Evolutionary conservation across 176 grass and related monocot species (phyloP), one percentile per base, ranked within the genome.

Genomic region (Rhynchospora breviuscula): DNA sequence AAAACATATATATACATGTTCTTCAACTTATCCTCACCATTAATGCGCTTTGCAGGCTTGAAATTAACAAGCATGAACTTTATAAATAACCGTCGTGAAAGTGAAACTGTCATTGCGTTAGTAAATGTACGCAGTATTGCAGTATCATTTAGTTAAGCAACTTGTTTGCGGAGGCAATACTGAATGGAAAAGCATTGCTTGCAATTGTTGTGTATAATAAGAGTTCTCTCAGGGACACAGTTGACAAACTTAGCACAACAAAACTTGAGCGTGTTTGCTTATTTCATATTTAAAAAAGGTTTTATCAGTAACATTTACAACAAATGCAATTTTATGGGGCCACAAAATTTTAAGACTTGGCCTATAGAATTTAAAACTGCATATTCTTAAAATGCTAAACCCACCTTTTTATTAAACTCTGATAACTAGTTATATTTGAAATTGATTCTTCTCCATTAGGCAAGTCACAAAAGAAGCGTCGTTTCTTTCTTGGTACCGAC

Each of bases 351-450:
- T 29, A 12, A 78, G 51, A 29, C 48, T 53, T 57, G 73, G 51
- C 12, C 3, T 5, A 6, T 51, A 33, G 6, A 78, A 31, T 18
- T 57, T 33, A 23, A 57, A 33, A 35, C 22, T 13, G 51, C 23
- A 57, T 47, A 44, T 46, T 21, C 4, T 14, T 25, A 72, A 61
- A 29, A 61, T 10, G 12, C 18, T 63, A 59, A 18, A 48, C n/a
- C 56, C 44, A 7, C 49, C 23, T 56, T 79, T 26, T 12, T 59
- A 17, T 17, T 40, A 49, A 61, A 84, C 25, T 67, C 51, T 31
- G 21, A 77, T 85, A 35, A 49, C 23, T 85, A 85, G 69, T 68
- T 85, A 43, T 79, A 44, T 85, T 78, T 69, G 5, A 62, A 78
- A 78, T 78, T 57, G 23, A 76, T 57, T 78, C 73, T 78, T 78